Base-by-base conservation (phyloP, 306 rosid genomes). In the Dicorynia guianensis region DNA sequence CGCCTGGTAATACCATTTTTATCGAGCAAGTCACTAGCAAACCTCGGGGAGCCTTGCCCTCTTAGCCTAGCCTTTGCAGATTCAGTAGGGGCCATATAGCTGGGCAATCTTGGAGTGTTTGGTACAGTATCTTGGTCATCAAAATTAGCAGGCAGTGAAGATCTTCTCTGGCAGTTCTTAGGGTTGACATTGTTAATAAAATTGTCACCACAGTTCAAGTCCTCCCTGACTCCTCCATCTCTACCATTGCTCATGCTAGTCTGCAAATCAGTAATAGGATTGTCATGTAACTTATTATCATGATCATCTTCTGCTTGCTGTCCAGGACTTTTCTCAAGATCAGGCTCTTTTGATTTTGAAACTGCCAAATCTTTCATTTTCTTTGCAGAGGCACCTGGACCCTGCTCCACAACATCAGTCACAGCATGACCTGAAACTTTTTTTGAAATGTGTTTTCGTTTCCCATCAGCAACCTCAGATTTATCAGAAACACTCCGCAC, bases 81-180 rank as follows among this genome's bases (percentile, higher is more conserved):
- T 80, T 89, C 85, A 68, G 93, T 89, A 18, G 93, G 82, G 38
- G 76, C 82, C 93, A 89, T 89, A 76, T 89, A 89, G 83, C 88
- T 86, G 5, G 93, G 90, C 30, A 89, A 40, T 34, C 77, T 77
- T 64, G 84, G 80, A 47, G 81, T 77, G 79, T 14, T 79, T 50
- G 82, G 88, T 35, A 68, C 46, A 53, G 74, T 83, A 34, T 86
- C 89, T 50, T 71, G 82, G 82, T 75, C 78, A 49, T 82, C 84
- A 40, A 84, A 79, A 49, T 80, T 84, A 44, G 73, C 77, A 34
- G 90, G 87, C 12, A 84, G 63, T 57, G 88, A 84, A 65, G 88
- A 85, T 78, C 85, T 82, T 83, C 85, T 74, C 62, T 75, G 75
- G 83, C 34, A 62, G 72, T 74, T 82, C 80, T 78, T 83, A 20